Evolutionary conservation across 148 eudicot species (phyloP).

Genomic region (Vaccinium myrtillus): DNA sequence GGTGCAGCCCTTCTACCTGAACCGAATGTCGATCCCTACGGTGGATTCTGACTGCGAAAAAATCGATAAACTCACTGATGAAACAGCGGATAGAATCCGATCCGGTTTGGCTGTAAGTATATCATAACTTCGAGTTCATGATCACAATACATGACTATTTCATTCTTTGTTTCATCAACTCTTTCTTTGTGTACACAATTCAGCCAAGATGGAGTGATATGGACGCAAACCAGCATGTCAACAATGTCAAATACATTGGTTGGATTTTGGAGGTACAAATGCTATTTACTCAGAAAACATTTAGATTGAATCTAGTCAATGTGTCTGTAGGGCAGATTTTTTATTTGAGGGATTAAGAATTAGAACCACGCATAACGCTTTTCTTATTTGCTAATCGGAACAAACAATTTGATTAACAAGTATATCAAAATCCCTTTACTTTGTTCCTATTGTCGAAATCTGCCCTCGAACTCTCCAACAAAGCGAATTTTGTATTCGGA

Average conservation of each 20-base stretch:
- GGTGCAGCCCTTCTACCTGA: slow-evolving; percentile 56
- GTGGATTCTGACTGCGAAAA: slow-evolving; percentile 40
- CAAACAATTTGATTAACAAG: no score
- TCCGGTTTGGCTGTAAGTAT: slow-evolving; percentile 76
- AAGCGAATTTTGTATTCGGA: no score
- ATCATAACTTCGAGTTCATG: neutral
- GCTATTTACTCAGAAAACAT: neutral
- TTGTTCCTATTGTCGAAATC: no score
- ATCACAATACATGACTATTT: neutral
- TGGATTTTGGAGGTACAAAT: slow-evolving; percentile 78
- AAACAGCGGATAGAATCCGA: slow-evolving; percentile 48
- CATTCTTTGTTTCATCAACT: neutral
- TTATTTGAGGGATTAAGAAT: no score
- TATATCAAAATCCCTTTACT: no score
- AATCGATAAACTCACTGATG: slow-evolving; percentile 64
- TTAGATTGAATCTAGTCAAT: neutral
- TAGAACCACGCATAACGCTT: no score
- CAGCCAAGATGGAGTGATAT: slow-evolving; percentile 97
- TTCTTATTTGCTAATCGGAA: no score
- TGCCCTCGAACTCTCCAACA: no score
- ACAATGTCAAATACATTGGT: slow-evolving; percentile 85
- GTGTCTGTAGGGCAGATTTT: no score
- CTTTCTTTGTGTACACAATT: neutral
- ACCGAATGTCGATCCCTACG: slow-evolving; percentile 42
- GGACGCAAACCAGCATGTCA: slow-evolving; percentile 89